Evolutionary conservation across 2,329 filamentous ascomycete genomes (phyloP).

Genomic region (Alternaria gaisen): DNA sequence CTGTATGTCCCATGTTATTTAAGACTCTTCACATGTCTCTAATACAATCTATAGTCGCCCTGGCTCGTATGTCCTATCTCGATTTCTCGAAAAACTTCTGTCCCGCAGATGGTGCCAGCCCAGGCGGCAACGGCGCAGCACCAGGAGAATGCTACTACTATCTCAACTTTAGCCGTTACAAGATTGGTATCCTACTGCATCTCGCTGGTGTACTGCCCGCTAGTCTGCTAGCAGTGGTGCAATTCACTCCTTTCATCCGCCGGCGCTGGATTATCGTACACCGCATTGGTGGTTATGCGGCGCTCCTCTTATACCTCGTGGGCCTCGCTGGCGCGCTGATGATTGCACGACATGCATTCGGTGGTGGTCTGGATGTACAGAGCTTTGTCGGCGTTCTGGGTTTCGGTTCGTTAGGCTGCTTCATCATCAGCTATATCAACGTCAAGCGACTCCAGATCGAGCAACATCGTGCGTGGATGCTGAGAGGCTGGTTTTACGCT

Average conservation of each 20-base stretch:
- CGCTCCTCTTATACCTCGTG: conserved; percentile 59
- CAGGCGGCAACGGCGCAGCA: conserved; percentile 34
- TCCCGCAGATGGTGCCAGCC: conserved; percentile 2
- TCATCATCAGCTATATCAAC: conserved; percentile 63
- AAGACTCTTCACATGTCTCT: conserved; percentile 11
- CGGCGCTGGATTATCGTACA: conserved; percentile 64
- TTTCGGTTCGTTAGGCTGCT: conserved; percentile 56
- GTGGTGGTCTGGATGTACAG: conserved; percentile 64
- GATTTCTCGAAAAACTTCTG: conserved; percentile 52
- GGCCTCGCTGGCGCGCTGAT: conserved; percentile 62
- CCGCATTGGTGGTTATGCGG: conserved; percentile 67
- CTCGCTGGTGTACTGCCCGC: conserved; percentile 53
- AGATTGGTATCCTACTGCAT: conserved; percentile 55
- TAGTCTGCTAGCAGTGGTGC: conserved; percentile 51
- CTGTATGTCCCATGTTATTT: conserved; percentile 13
- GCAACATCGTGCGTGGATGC: conserved; percentile 45
- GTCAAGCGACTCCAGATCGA: conserved; percentile 67
- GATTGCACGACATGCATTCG: conserved; percentile 62
- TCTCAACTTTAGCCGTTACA: conserved; percentile 41
- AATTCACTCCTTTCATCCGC: conserved; percentile 56
- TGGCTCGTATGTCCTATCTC: conserved; percentile 61
- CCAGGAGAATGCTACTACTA: conserved; percentile 59
- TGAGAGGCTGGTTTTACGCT: conserved; percentile 51
- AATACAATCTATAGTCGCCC: conserved; percentile 45
- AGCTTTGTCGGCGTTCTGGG: conserved; percentile 55